A percentile compares a stretch with the other conserved stretches of the same genome.
Evolutionary conservation across 331 rosid species (phyloP).

Genomic region (Acacia concinna): DNA sequence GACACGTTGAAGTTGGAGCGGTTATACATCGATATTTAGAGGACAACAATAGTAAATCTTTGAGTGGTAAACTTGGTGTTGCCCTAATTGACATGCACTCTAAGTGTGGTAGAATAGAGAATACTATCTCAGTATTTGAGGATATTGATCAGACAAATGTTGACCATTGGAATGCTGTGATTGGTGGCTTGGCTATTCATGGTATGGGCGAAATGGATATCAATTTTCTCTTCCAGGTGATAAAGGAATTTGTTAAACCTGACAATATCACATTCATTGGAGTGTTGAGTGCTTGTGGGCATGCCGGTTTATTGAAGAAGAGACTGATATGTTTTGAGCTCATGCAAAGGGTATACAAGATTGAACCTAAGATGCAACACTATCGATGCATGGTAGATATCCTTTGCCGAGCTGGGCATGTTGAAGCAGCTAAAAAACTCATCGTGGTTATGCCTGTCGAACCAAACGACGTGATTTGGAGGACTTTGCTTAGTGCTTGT

Average conservation of each 20-base stretch:
- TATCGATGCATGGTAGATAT: slow-evolving; percentile 78
- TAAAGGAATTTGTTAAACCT: slow-evolving; percentile 46
- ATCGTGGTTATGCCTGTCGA: slow-evolving; percentile 61
- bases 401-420: slow-evolving; percentile 62
- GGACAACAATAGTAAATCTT: slow-evolving; percentile 43
- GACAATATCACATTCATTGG: slow-evolving; percentile 77
- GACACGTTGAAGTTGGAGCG: slow-evolving; percentile 54
- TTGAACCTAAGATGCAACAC: slow-evolving; percentile 73
- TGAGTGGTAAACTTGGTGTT: slow-evolving; percentile 63
- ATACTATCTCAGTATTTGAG: slow-evolving; percentile 57
- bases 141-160: slow-evolving; percentile 46
- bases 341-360: slow-evolving; percentile 65
- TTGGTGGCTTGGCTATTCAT: slow-evolving; percentile 65
- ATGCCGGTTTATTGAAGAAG: slow-evolving; percentile 68
- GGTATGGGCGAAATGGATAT: slow-evolving; percentile 66
- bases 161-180: slow-evolving; percentile 83
- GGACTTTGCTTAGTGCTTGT: slow-evolving; percentile 69
- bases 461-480: slow-evolving; percentile 80
- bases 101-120: slow-evolving; percentile 67
- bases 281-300: slow-evolving; percentile 72
- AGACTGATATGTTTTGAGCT: slow-evolving; percentile 70
- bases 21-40: slow-evolving; percentile 45
- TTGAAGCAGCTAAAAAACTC: slow-evolving; percentile 62
- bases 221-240: slow-evolving; percentile 58
- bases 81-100: slow-evolving; percentile 74